Percentiles rank a stretch among this genome's conserved stretches.
These are phyloP conservation scores for Backusella sp. DNA, from an alignment of 192 early-diverging fungal species.

Conservation along the genomic window DNA sequence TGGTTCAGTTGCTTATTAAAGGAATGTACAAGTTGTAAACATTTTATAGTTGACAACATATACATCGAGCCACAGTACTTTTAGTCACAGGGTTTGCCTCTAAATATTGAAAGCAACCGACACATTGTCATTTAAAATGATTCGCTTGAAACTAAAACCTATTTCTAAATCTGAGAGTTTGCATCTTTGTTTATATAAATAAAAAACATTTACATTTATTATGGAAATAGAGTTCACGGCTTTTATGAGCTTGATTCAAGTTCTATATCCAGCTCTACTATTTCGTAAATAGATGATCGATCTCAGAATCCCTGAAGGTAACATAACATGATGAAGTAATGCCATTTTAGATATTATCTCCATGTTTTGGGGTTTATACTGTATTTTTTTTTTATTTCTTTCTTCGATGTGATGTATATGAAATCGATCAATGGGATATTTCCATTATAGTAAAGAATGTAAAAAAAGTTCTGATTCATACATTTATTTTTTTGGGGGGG, in stretches of 20 bases:
- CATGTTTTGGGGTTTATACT: background rate
- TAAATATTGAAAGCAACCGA: slow-evolving; percentile 9
- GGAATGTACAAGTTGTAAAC: background rate
- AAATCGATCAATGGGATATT: background rate
- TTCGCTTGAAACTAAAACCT: slow-evolving; percentile 4
- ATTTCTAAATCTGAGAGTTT: slow-evolving; percentile 1
- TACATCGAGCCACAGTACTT: background rate
- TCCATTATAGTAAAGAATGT: slow-evolving; percentile 5
- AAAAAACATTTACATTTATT: background rate
- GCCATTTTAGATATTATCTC: background rate
- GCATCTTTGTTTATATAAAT: background rate
- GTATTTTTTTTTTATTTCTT: background rate
- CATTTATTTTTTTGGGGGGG: background rate
- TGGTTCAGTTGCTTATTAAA: slow-evolving; percentile 11
- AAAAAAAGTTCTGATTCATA: background rate
- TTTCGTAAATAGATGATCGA: background rate
- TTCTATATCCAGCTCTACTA: background rate
- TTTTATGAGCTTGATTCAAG: background rate
- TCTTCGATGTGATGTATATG: background rate
- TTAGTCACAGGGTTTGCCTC: background rate
- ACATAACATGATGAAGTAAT: background rate
- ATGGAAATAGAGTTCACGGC: background rate
- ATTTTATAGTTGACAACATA: background rate
- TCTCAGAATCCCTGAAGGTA: background rate
- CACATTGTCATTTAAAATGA: slow-evolving; percentile 8